These are phyloP conservation scores for Penicillium sp. DNA, from an alignment of 2,329 filamentous ascomycete genomes.

Conservation along the genomic window DNA sequence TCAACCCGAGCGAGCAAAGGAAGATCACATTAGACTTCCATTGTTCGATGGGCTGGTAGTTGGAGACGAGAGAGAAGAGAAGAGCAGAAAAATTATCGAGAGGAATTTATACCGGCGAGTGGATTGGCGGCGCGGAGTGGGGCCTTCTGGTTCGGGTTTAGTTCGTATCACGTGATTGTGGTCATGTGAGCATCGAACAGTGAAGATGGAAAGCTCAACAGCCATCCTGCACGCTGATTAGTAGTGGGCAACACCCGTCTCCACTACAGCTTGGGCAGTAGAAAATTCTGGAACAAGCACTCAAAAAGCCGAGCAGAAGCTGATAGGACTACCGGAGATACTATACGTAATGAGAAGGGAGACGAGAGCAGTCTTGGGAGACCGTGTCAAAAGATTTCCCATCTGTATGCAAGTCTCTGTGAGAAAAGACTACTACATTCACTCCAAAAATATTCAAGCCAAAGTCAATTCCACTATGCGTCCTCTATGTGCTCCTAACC, in stretches of 20 bases:
- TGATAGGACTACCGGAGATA: not conserved
- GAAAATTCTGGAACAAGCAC: conserved; percentile 1
- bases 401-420: not conserved
- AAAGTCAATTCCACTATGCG: not conserved
- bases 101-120: conserved; percentile 38
- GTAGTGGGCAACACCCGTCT: conserved; percentile 1
- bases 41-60: conserved; percentile 4
- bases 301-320: not conserved
- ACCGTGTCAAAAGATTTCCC: not conserved
- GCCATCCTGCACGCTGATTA: too few species aligned
- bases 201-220: not conserved
- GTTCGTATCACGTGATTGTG: not conserved
- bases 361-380: not conserved
- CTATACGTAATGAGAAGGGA: not conserved
- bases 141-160: not conserved
- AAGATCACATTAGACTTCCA: conserved; percentile 25
- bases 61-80: conserved; percentile 13
- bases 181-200: not conserved
- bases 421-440: not conserved
- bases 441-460: not conserved
- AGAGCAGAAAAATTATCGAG: conserved; percentile 33
- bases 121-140: conserved; percentile 15
- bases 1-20: not conserved
- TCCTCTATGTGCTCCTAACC: not conserved
- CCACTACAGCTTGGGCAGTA: conserved; percentile 11